Evolutionary conservation across 352 stramenopile species (phyloP).

Genomic region (Stephanocyclus meneghinianus): DNA sequence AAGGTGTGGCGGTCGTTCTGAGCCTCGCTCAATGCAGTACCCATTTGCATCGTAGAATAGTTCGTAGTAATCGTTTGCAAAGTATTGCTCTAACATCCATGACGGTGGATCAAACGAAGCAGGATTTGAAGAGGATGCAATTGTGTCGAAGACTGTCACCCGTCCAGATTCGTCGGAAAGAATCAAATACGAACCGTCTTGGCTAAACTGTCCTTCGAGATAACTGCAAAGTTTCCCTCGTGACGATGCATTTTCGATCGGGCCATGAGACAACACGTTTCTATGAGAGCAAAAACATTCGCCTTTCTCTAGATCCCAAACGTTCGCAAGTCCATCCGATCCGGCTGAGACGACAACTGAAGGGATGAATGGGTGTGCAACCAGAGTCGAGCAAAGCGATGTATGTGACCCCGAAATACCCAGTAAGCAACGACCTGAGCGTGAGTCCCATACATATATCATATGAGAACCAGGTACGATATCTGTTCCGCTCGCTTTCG

Average conservation of each 20-base stretch:
- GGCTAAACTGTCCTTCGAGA: constrained; percentile 72
- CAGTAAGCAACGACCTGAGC: constrained; percentile 69
- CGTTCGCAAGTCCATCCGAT: constrained; percentile 62
- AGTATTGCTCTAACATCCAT: constrained; percentile 82
- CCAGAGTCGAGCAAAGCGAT: constrained; percentile 63
- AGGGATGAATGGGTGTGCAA: constrained; percentile 64
- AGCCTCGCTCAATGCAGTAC: constrained; percentile 78
- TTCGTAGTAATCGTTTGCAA: constrained; percentile 83
- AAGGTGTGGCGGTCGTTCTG: constrained; percentile 71
- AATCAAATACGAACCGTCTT: constrained; percentile 64
- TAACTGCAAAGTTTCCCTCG: constrained; percentile 62
- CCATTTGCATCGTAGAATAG: constrained; percentile 74
- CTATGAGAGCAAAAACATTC: constrained; percentile 64
- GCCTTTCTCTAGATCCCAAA: constrained; percentile 72
- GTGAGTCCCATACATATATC: constrained; percentile 76
- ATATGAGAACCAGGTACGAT: constrained; percentile 70
- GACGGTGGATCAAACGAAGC: not conserved
- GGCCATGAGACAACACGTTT: constrained; percentile 64
- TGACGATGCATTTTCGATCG: constrained; percentile 35
- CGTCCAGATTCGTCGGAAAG: constrained; percentile 74
- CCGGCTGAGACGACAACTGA: constrained; percentile 71
- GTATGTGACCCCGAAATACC: constrained; percentile 62
- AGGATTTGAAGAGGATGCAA: constrained; percentile 16
- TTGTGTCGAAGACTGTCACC: constrained; percentile 70
- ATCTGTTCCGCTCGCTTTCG: constrained; percentile 59